Conservation (phyloP, 1,284 basidiomycete species). For the Phenoliferia sp. region DNA sequence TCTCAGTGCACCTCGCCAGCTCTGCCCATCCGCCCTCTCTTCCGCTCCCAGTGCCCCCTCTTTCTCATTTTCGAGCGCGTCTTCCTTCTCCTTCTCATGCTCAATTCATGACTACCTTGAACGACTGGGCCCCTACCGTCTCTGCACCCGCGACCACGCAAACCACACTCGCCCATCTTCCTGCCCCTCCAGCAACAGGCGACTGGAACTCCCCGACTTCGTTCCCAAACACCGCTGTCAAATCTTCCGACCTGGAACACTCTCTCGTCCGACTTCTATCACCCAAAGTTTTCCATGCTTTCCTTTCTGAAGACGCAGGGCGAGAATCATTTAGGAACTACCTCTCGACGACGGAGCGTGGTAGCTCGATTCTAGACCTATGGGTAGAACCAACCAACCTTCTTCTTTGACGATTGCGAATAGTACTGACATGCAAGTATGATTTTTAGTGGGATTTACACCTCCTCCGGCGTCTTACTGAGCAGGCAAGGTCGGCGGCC, state of each 20-base stretch:
- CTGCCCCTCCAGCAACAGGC: background rate
- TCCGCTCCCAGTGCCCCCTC: no score
- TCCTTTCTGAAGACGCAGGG: constrained; percentile 1
- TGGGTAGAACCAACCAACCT: no score
- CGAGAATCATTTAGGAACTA: constrained; percentile 12
- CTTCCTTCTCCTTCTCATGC: no score
- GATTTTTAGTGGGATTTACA: constrained; percentile 11
- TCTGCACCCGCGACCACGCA: background rate
- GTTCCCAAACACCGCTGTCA: background rate
- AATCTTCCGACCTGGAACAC: constrained; percentile 11
- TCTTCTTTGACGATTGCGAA: no score
- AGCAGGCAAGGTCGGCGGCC: background rate
- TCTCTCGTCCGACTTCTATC: constrained; percentile 16
- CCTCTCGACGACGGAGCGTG: constrained; percentile 7
- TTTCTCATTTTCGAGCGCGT: no score
- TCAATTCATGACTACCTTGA: no score
- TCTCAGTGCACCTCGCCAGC: no score
- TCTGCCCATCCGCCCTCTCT: no score
- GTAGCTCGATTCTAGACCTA: constrained; percentile 1
- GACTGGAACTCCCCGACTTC: background rate
- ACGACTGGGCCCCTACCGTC: background rate
- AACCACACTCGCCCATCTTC: background rate
- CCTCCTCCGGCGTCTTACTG: background rate
- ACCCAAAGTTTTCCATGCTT: constrained; percentile 3
- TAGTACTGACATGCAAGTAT: no score